These are phyloP conservation scores for Kalanchoe fedtschenkoi DNA, from an alignment of 164 flowering plant species.

Conservation along the genomic window DNA sequence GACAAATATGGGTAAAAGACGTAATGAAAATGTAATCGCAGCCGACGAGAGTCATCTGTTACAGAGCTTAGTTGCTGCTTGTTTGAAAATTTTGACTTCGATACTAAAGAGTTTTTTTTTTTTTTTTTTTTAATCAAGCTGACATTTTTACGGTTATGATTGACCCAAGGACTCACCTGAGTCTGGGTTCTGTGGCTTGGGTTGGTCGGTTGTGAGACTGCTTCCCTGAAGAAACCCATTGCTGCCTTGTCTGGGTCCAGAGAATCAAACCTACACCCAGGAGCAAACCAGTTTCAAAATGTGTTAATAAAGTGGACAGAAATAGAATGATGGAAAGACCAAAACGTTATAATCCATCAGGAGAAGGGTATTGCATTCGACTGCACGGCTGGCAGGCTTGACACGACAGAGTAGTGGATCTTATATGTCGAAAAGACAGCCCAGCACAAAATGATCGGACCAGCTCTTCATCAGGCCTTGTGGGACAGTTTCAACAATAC, in stretches of 20 bases:
- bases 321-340: neutral
- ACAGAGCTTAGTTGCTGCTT: neutral
- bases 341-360: neutral
- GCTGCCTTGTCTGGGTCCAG: constrained; percentile 53
- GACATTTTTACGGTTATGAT: neutral
- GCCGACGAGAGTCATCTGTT: too few relatives aligned
- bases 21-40: neutral
- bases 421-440: too few relatives aligned
- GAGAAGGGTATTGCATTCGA: neutral
- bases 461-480: too few relatives aligned
- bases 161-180: constrained; percentile 21
- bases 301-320: neutral
- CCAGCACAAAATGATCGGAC: too few relatives aligned
- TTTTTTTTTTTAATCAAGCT: too few relatives aligned
- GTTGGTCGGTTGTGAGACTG: constrained; percentile 17
- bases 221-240: constrained; percentile 30
- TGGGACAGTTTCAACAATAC: too few relatives aligned
- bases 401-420: too few relatives aligned
- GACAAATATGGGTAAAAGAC: neutral
- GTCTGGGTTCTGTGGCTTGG: constrained; percentile 27
- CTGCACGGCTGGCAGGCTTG: too few relatives aligned
- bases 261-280: constrained; percentile 41
- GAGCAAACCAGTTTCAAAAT: neutral
- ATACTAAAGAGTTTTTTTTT: neutral
- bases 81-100: neutral